Base-by-base conservation (phyloP, 495 filamentous ascomycete species). In the Terfezia boudieri region DNA sequence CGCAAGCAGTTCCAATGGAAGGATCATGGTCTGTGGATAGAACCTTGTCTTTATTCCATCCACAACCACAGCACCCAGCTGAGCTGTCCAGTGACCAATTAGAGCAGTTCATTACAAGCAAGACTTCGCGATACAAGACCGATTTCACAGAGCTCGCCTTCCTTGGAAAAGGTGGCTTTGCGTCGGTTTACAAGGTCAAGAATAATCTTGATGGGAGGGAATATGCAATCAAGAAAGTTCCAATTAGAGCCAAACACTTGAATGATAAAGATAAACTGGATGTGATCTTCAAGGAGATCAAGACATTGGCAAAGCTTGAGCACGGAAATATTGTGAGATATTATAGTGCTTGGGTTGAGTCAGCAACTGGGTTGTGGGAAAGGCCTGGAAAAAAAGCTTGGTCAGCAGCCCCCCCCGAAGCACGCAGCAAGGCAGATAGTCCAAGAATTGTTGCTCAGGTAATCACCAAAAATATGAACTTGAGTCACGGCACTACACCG, bases 151-250 rank as follows among this genome's bases (percentile, higher is more conserved):
- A 56, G 36, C 48, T 50, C 32, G 54, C 50, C 41, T 50, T 73
- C 6, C 56, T 76, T 8, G 74, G 74, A 5, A 72, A 67, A 49
- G 74, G 74, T 5, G 73, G 72, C 2, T 76, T 74, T 54, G 74
- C 73, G 6, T 69, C 73, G 26, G 74, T 76, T 8, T 75, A 71
- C 53, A 70, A 74, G 46, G 74, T 71, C 38, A 68, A 59, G 14
- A 73, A 76, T 49, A 68, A 71, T 38, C 68, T 76, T 7, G 74
- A 76, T 53, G 69, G 68, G 3, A 71, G 71, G 52, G 62, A 67
- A 37, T 76, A 76, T 56, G 74, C 74, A 0, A 64, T 76, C 51
- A 76, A 76, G 57, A 76, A 74, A 55, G 72, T 76, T 10, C 69
- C 71, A 11, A 64, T 76, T 12, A 73, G 68, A 10, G 64, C 74